phyloP scores from a whole-genome alignment of 2,329 filamentous ascomycete species.

The Calonectria ilicicola region DNA sequence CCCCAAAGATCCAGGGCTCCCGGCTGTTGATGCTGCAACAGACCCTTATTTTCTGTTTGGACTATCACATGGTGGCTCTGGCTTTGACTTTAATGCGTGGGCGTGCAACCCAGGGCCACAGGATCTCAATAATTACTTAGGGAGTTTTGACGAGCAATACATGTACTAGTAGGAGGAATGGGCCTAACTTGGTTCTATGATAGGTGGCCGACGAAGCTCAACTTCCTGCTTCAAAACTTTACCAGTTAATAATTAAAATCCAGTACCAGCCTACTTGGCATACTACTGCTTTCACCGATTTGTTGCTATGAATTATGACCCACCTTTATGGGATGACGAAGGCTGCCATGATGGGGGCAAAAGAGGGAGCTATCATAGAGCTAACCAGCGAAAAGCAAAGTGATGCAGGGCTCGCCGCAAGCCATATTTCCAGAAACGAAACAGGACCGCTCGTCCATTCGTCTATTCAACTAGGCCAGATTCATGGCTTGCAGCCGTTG shows the following conservation, averaged over 20 bases:
- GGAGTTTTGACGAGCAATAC: slow-evolving; percentile 40
- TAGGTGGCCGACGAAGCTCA: not conserved
- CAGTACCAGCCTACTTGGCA: not conserved
- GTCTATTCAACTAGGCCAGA: not conserved
- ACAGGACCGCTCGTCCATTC: not conserved
- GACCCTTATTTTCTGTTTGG: slow-evolving; percentile 40
- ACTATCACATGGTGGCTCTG: slow-evolving; percentile 33
- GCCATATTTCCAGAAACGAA: slow-evolving; percentile 8
- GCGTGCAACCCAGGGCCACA: slow-evolving; percentile 28
- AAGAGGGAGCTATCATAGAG: not conserved
- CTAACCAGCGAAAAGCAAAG: not conserved
- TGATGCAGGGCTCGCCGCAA: not conserved
- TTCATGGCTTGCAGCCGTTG: not conserved
- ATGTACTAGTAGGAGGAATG: slow-evolving; percentile 34
- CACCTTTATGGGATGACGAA: not conserved
- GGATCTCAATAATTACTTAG: slow-evolving; percentile 31
- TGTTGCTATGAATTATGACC: not conserved
- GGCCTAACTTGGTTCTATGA: too few relatives aligned
- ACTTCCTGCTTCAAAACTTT: too few relatives aligned
- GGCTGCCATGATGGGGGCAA: not conserved
- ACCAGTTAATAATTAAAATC: not conserved
- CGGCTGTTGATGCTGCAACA: slow-evolving; percentile 19
- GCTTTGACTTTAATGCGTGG: slow-evolving; percentile 38
- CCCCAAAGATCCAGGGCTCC: slow-evolving; percentile 22
- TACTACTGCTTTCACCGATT: too few relatives aligned